phyloP scores from a whole-genome alignment of 2,329 filamentous ascomycete genomes.

The Chaetothyriales sp. region DNA sequence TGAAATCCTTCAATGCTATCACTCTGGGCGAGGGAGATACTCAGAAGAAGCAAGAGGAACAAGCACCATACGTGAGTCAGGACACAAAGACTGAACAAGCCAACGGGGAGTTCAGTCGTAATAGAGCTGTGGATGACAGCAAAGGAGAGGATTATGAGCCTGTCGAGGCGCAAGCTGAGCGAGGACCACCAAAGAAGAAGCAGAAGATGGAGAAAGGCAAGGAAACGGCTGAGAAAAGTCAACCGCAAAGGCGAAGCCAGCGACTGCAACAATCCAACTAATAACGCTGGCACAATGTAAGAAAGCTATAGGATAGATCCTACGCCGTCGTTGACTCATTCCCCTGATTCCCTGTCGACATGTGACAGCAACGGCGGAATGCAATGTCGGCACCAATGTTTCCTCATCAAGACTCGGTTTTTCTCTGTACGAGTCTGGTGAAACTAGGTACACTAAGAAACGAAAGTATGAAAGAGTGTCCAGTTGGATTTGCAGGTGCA shows the following conservation, averaged over 20 bases:
- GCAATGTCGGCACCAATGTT: too few relatives aligned
- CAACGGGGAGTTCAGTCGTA: background rate
- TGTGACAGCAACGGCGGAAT: background rate
- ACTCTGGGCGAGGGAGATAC: background rate
- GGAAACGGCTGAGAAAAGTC: background rate
- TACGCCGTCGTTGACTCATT: too few relatives aligned
- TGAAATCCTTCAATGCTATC: constrained; percentile 7
- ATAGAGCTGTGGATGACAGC: background rate
- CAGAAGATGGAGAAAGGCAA: background rate
- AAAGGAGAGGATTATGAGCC: background rate
- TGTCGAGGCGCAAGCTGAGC: background rate
- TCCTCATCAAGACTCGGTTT: too few relatives aligned
- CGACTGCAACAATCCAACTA: background rate
- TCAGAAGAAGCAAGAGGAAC: background rate
- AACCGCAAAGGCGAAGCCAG: background rate
- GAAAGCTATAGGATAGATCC: too few relatives aligned
- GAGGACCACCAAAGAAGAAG: background rate
- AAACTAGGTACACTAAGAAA: too few relatives aligned
- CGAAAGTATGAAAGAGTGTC: too few relatives aligned
- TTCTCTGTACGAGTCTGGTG: too few relatives aligned
- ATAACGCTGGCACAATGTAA: background rate
- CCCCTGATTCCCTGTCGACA: too few relatives aligned
- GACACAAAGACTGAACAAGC: background rate
- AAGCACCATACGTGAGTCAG: background rate
- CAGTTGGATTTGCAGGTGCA: too few relatives aligned